Evolutionary conservation across 176 grass and related monocot species (phyloP), one percentile per base, ranked within the genome.

Genomic region (Carex cristatella): DNA sequence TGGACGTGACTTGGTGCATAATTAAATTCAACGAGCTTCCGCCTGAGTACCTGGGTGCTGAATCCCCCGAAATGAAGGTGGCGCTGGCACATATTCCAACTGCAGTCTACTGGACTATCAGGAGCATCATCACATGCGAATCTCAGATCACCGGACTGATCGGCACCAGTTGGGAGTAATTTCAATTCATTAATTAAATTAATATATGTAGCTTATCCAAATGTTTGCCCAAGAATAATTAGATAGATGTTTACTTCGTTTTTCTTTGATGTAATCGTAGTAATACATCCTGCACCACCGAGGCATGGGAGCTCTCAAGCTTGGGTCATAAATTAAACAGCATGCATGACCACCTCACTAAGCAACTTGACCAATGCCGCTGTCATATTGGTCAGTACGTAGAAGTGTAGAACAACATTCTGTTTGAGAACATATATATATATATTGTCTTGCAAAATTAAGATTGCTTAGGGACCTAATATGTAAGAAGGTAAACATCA

Each of bases 241-340:
- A 40, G 60, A 14, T 81, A 83, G 33, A 28, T 71, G 13, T 48
- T 82, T 44, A 67, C 18, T 59, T 28, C 79, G 3, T 84, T 46
- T 5, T 31, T 65, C 57, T 27, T 81, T 33, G 48, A 56, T 77
- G 38, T 57, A 85, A 78, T 66, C 42, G 11, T 71, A 90, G 89
- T 72, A 69, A 87, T 74, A 85, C 85, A 54, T 65, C 33, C 9
- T 72, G 81, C 59, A 77, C 89, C 40, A 87, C 85, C 15, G 89
- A 90, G 58, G 81, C 76, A 38, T 90, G 89, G 89, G 89, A 90
- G 32, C 81, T 90, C 46, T 90, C 89, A 2, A 90, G 85, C 64
- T 85, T 90, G 64, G 81, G 85, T 27, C 89, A 90, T 74, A 90
- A 90, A 87, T 5, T 87, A 65, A 82, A 27, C 65, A 90, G 60